phyloP scores from a whole-genome alignment of 2,329 filamentous ascomycete genomes.

The Tolypocladium sp. region DNA sequence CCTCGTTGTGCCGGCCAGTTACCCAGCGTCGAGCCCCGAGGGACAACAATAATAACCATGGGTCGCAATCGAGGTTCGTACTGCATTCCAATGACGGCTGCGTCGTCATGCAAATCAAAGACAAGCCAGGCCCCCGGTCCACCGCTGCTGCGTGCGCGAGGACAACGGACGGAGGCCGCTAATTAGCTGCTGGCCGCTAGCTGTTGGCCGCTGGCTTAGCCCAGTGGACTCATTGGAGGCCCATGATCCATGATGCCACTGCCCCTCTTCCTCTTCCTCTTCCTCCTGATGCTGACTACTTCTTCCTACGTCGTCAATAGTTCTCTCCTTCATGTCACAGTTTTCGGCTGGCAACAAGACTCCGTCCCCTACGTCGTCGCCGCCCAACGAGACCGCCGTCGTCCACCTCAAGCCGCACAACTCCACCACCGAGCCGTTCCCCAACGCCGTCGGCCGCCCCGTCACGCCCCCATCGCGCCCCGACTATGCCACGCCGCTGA shows the following conservation, averaged over 20 bases:
- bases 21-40: not conserved
- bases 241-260: conserved; percentile 2
- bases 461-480: conserved; percentile 26
- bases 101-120: conserved; percentile 2
- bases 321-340: conserved; percentile 82
- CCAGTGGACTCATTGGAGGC: not conserved
- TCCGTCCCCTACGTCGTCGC: conserved; percentile 35
- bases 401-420: conserved; percentile 18
- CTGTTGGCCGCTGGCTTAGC: not conserved
- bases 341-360: conserved; percentile 49
- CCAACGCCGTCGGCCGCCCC: conserved; percentile 24
- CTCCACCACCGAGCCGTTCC: conserved; percentile 21
- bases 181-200: not conserved
- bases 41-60: conserved; percentile 27
- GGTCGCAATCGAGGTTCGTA: conserved; percentile 46
- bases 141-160: not conserved
- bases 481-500: conserved; percentile 33
- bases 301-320: conserved; percentile 31
- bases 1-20: not conserved
- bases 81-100: conserved; percentile 7
- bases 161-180: not conserved
- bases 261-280: not conserved
- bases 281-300: not conserved
- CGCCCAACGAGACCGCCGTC: conserved; percentile 26
- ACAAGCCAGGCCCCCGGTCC: conserved; percentile 1